Conservation (phyloP, 1,284 basidiomycete genomes). For the Rhizoctonia solani region DNA sequence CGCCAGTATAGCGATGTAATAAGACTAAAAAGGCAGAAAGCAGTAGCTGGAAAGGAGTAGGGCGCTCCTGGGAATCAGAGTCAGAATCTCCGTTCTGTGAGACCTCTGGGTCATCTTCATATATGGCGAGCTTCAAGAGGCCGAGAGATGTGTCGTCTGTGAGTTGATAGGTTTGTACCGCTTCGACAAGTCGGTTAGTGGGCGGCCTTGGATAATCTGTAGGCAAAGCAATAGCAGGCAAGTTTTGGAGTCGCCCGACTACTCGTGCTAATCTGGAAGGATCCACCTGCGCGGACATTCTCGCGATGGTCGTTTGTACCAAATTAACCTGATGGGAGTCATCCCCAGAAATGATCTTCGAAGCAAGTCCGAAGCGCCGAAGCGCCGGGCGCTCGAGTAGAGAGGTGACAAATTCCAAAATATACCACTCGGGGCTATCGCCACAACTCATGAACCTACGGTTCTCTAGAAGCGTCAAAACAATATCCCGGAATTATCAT, state of each 20-base stretch:
- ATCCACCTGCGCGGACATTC: conserved; percentile 16
- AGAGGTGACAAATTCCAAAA: no score
- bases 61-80: conserved; percentile 48
- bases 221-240: conserved; percentile 91
- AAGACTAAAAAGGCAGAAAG: conserved; percentile 90
- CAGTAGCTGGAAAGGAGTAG: conserved; percentile 90
- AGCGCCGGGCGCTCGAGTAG: neutral
- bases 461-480: no score
- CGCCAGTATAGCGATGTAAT: conserved; percentile 94
- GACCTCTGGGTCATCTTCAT: conserved; percentile 48
- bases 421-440: no score
- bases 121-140: conserved; percentile 71
- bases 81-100: conserved; percentile 42
- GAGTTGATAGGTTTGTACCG: conserved; percentile 68
- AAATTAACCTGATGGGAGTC: neutral
- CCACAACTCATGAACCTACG: no score
- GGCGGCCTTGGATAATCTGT: conserved; percentile 94
- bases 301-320: neutral
- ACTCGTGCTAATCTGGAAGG: conserved; percentile 34
- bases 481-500: no score
- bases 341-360: neutral
- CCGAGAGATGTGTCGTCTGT: conserved; percentile 52
- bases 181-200: conserved; percentile 75
- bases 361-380: conserved; percentile 26
- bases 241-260: conserved; percentile 60